Conservation (phyloP, 306 rosid genomes). For the Calophaca sinica region DNA sequence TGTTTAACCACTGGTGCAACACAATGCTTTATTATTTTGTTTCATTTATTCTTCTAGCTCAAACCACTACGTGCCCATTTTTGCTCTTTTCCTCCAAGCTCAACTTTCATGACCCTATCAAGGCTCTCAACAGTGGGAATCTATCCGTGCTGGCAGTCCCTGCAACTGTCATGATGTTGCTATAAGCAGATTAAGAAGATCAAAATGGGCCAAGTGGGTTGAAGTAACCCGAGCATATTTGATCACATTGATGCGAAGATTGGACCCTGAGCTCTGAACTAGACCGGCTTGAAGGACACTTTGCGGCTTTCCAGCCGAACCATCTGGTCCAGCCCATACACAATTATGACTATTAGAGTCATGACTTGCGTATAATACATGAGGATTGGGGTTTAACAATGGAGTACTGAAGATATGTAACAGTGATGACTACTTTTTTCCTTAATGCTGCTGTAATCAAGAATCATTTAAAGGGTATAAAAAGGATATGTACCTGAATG, state of each 20-base stretch:
- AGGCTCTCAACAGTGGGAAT: neutral
- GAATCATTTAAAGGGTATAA: conserved; percentile 22
- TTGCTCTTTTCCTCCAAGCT: neutral
- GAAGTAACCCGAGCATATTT: neutral
- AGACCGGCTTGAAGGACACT: neutral
- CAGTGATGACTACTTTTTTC: conserved; percentile 14
- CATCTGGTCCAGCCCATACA: neutral
- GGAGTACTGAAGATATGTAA: conserved; percentile 12
- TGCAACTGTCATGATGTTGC: conserved; percentile 4
- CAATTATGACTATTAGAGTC: conserved; percentile 13
- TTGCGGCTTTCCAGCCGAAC: neutral
- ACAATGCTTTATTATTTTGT: too few species aligned
- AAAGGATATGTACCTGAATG: conserved; percentile 71
- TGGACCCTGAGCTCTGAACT: conserved; percentile 18
- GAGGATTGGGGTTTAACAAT: conserved; percentile 6
- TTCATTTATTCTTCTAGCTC: neutral
- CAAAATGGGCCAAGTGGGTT: conserved; percentile 9
- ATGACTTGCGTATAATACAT: neutral
- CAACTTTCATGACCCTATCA: neutral
- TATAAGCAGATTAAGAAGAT: neutral
- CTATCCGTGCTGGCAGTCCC: neutral
- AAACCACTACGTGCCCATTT: neutral
- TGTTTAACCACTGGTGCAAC: too few species aligned
- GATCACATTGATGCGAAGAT: conserved; percentile 13
- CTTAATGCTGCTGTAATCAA: conserved; percentile 7